Evolutionary conservation across 2,329 filamentous ascomycete genomes (phyloP), one percentile per base, ranked within the genome.

Genomic region (Ceratocystis smalleyi): DNA sequence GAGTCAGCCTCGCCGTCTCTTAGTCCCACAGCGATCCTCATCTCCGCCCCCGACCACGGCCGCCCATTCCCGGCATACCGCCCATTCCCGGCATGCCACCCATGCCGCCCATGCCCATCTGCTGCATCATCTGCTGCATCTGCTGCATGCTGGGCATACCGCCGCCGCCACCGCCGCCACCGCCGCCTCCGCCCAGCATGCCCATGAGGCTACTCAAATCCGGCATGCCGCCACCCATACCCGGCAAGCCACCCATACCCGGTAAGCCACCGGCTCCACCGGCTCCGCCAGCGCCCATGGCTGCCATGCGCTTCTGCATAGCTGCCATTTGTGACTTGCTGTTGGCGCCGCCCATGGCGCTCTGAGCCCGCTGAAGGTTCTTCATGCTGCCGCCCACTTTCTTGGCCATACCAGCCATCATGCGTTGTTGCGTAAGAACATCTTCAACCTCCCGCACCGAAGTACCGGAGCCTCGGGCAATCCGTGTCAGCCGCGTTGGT

Each of bases 381-480:
- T 94, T 94, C 87, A 96, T 95, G 73, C 89, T 91, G 47, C 91
- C 91, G 65, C 94, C 92, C 84, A 99, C 95, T 78, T 95, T 95
- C 85, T 97, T 99, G 60, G 94, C 94, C 91, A 99, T 96, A 66
- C 89, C 89, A 0, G 90, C 89, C 94, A 99, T 99, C 88, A 97
- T 96, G 70, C 89, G 86, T 74, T 97, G 92, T 76, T 99, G 94
- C 0, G 91, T 96, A n/a, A 99, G 82, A 5, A 99, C 79, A 71
- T 99, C 94, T 75, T 99, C 94, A 17, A 99, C 91, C 74, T 99
- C 94, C 27, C 81, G 83, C 1, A 99, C 94, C 47, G 83, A 89
- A 0, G 94, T 97, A 40, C 94, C 94, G 4, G 88, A 94, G 0
- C 94, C 94, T 62, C 86, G 83, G 0, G 94, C 94, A 60, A 99